Conservation (phyloP, 352 stramenopile species). For the Pythium vanterpoolii region DNA sequence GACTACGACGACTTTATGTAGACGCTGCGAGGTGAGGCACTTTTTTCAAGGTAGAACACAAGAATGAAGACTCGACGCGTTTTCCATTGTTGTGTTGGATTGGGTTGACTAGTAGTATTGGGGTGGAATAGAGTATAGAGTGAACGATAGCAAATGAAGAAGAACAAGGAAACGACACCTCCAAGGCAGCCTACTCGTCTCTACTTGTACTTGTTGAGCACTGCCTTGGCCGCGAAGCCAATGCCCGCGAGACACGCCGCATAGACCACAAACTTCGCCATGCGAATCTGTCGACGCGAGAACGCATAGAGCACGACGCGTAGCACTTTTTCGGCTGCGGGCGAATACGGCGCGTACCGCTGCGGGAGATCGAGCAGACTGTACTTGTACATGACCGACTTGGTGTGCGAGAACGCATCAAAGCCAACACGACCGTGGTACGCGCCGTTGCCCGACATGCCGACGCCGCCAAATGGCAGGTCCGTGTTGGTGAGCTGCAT, state of each 20-base stretch:
- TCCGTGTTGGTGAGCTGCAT: slow-evolving; percentile 28
- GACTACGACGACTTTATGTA: slow-evolving; percentile 89
- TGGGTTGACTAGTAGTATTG: too few species aligned
- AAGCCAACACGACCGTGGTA: slow-evolving; percentile 87
- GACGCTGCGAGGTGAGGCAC: slow-evolving; percentile 3
- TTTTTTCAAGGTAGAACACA: too few species aligned
- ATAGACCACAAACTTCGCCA: slow-evolving; percentile 25
- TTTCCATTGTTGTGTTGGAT: too few species aligned
- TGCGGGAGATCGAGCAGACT: slow-evolving; percentile 43
- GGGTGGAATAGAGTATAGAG: too few species aligned
- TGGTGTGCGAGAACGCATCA: slow-evolving; percentile 70
- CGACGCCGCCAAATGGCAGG: slow-evolving; percentile 35
- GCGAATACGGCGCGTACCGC: slow-evolving; percentile 58
- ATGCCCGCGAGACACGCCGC: slow-evolving; percentile 3
- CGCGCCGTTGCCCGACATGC: slow-evolving; percentile 64
- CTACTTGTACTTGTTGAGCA: slow-evolving; percentile 6
- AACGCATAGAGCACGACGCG: slow-evolving; percentile 43
- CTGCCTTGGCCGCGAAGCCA: slow-evolving; percentile 7
- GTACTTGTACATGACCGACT: slow-evolving; percentile 70
- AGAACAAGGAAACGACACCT: too few species aligned
- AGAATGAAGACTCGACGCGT: too few species aligned
- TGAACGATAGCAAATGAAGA: too few species aligned
- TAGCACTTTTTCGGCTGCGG: slow-evolving; percentile 32
- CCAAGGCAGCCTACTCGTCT: background rate
- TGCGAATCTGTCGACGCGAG: slow-evolving; percentile 38